These are phyloP conservation scores for Myxozyma monticola DNA, from an alignment of 805 yeast species.

Conservation along the genomic window DNA sequence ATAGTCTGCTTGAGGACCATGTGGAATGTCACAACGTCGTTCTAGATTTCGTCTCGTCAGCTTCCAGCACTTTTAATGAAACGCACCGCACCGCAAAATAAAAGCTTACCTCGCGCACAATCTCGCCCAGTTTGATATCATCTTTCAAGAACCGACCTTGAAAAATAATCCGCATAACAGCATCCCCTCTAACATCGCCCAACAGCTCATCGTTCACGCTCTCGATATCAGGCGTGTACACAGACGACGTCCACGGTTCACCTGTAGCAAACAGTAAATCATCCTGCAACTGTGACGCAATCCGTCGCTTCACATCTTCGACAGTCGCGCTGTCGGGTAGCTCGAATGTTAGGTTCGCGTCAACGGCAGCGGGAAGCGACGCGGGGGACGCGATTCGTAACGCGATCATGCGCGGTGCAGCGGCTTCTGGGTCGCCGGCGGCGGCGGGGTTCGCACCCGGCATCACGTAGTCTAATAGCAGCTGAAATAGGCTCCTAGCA, in stretches of 20 bases:
- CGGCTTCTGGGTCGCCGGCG: too few relatives aligned
- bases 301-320: constrained; percentile 11
- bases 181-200: constrained; percentile 11
- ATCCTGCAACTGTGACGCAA: constrained; percentile 18
- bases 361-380: constrained; percentile 12
- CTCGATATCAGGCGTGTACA: constrained; percentile 19
- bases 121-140: constrained; percentile 5
- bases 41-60: background rate
- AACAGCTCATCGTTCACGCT: constrained; percentile 11
- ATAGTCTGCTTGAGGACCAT: constrained; percentile 18
- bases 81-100: background rate
- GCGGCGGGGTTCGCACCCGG: too few relatives aligned
- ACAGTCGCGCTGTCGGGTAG: constrained; percentile 9
- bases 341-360: constrained; percentile 8
- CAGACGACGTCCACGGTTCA: constrained; percentile 24
- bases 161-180: constrained; percentile 21
- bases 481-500: too few relatives aligned
- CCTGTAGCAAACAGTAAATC: constrained; percentile 21
- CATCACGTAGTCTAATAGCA: too few relatives aligned
- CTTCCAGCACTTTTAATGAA: background rate
- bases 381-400: constrained; percentile 22
- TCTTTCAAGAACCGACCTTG: constrained; percentile 26
- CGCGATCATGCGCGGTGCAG: constrained; percentile 1
- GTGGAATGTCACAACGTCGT: constrained; percentile 22
- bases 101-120: constrained; percentile 10